A percentile compares a stretch with the other conserved stretches of the same genome.
Conservation (phyloP, 2,329 filamentous ascomycete genomes). For the Apiospora malaysiana region DNA sequence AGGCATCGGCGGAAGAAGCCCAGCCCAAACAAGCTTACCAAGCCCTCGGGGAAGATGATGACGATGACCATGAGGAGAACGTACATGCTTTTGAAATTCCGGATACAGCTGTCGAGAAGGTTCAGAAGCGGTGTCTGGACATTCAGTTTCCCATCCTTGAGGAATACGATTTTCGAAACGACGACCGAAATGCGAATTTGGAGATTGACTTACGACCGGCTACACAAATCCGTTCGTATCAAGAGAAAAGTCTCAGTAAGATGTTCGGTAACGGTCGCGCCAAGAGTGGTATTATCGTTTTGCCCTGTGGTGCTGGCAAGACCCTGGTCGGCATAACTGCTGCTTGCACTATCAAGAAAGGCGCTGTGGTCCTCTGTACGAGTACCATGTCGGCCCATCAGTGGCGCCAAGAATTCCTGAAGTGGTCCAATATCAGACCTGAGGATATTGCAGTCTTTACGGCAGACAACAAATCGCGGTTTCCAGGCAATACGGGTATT, state of each 20-base stretch:
- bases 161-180: constrained; percentile 96
- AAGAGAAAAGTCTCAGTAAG: constrained; percentile 96
- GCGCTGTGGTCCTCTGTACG: constrained; percentile 92
- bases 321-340: constrained; percentile 98
- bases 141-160: constrained; percentile 89
- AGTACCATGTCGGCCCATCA: constrained; percentile 98
- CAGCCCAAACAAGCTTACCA: constrained; percentile 74
- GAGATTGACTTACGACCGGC: constrained; percentile 92
- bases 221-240: constrained; percentile 90
- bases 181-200: constrained; percentile 85
- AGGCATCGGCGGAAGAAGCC: constrained; percentile 52
- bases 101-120: constrained; percentile 80
- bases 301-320: constrained; percentile 96
- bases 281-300: constrained; percentile 95
- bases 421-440: constrained; percentile 96
- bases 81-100: constrained; percentile 94
- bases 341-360: constrained; percentile 97
- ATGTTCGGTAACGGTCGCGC: constrained; percentile 99
- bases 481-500: constrained; percentile 89
- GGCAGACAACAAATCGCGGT: constrained; percentile 84
- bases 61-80: constrained; percentile 83
- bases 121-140: constrained; percentile 87
- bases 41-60: constrained; percentile 78
- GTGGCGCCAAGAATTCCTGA: constrained; percentile 95
- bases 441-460: constrained; percentile 96